Base-by-base conservation (phyloP, 352 stramenopile species). In the Pythium vanterpoolii region DNA sequence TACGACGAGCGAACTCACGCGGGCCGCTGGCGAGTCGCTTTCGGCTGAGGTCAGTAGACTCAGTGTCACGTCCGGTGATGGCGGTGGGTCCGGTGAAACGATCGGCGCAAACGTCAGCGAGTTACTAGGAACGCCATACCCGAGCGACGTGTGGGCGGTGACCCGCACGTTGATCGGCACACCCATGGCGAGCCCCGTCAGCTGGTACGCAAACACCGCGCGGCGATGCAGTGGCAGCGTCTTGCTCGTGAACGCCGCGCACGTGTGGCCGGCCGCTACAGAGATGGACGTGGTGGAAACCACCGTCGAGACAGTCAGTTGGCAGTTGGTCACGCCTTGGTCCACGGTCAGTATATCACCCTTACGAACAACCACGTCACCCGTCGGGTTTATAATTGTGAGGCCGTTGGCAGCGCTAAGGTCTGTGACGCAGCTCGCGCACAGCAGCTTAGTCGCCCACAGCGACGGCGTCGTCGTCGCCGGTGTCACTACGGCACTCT, bases 91-190 rank as follows among this genome's bases (percentile, higher is more conserved):
- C 34, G 84, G 86, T n/a, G 79, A 85, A 33, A 90, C 87, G 52
- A 96, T 89, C 1, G 94, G 90, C 27, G 80, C 78, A 0, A 96
- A 68, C 14, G 85, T 74, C 30, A 96, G 54, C 48, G 75, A 79
- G 38, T 87, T 84, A 4, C 83, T 89, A 6, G 70, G 57, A 1
- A 60, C 46, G 2, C 93, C 94, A 58, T 93, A 98, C 2, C 96
- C 96, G 13, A 97, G 77, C 19, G 86, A 93, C 66, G 98, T 98
- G 62, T 97, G 89, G 5, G 86, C 83, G 14, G 84, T 87, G 8
- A 98, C 87, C 4, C 95, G 87, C 6, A 98, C 72, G 61, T 97
- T 89, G 45, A 97, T 93, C 9, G 63, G 61, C 30, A 77, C 76
- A 2, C 96, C 96, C 89, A 97, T 97, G 1, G 59, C 64, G 0